Percentiles rank a stretch among this genome's conserved stretches.
phyloP scores from a whole-genome alignment of 2,329 filamentous ascomycete species.

The Aspergillus sp. region DNA sequence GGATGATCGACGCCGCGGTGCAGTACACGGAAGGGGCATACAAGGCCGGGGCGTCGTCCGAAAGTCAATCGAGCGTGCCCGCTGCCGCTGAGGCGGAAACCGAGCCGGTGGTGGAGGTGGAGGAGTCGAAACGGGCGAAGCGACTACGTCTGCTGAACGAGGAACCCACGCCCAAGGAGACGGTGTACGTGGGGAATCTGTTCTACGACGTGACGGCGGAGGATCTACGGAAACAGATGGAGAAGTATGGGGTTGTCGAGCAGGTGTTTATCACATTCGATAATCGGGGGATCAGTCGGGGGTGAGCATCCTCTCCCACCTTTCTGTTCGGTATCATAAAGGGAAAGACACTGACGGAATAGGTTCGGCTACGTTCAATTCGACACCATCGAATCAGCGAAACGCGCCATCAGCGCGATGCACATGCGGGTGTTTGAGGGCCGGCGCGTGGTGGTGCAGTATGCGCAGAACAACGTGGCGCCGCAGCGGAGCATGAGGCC shows the following conservation, averaged over 20 bases:
- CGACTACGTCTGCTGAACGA: constrained; percentile 9
- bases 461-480: constrained; percentile 40
- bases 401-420: constrained; percentile 56
- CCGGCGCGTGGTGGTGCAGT: constrained; percentile 63
- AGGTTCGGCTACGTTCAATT: constrained; percentile 70
- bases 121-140: constrained; percentile 10
- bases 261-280: constrained; percentile 60
- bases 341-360: background rate
- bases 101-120: constrained; percentile 31
- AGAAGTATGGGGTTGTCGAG: constrained; percentile 56
- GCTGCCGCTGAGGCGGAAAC: constrained; percentile 18
- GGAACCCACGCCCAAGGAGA: constrained; percentile 38
- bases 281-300: constrained; percentile 64
- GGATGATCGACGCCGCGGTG: constrained; percentile 1
- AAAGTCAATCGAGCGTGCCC: background rate
- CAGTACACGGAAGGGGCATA: constrained; percentile 2
- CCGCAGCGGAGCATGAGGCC: constrained; percentile 27
- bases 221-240: constrained; percentile 60
- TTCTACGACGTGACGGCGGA: constrained; percentile 66
- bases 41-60: background rate
- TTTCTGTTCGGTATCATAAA: background rate
- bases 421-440: constrained; percentile 63
- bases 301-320: constrained; percentile 47
- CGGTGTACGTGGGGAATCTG: constrained; percentile 67
- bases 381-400: constrained; percentile 52